These are phyloP conservation scores for bread wheat (Triticum aestivum) DNA, from an alignment of 176 grass and related monocot species.

Conservation along the genomic window IWGSC_CS_RefSeq_v2.1 NC_057804.1:616241671-616242170, in stretches of 20 bases:
- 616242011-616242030: constrained; percentile 64
- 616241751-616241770: background rate
- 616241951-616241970: background rate
- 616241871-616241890: background rate
- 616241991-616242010: constrained; percentile 64
- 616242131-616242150: constrained; percentile 86
- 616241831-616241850: background rate
- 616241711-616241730: background rate
- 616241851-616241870: background rate
- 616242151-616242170: constrained; percentile 81
- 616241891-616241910: too few relatives aligned
- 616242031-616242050: constrained; percentile 68
- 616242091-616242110: constrained; percentile 62
- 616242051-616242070: constrained; percentile 49
- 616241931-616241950: background rate
- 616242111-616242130: constrained; percentile 91
- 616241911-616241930: background rate
- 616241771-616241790: background rate
- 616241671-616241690: constrained; percentile 35
- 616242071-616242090: constrained; percentile 52
- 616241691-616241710: background rate
- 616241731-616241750: background rate
- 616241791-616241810: background rate
- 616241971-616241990: constrained; percentile 73
- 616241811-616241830: background rate